phyloP scores from a whole-genome alignment of 768 basidiomycete species.

The Amanita polypyramis region DNA sequence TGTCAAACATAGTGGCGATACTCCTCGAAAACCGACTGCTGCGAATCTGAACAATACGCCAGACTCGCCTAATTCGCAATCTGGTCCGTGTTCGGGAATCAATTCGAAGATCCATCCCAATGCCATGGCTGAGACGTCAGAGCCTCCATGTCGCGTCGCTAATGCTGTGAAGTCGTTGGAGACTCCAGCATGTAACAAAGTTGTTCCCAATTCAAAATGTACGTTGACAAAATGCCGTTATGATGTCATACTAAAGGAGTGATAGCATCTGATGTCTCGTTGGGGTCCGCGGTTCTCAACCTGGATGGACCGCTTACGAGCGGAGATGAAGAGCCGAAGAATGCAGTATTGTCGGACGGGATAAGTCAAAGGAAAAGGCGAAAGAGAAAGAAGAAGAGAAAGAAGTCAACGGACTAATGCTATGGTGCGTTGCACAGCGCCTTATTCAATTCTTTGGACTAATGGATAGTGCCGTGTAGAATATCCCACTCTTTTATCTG shows the following conservation, averaged over 20 bases:
- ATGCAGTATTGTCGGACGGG: conserved; percentile 12
- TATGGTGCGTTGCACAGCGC: neutral
- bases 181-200: neutral
- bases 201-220: neutral
- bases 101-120: neutral
- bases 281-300: conserved; percentile 41
- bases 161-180: neutral
- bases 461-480: no score
- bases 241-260: neutral
- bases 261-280: conserved; percentile 13
- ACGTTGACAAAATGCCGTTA: neutral
- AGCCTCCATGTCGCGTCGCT: neutral
- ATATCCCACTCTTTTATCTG: neutral
- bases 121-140: neutral
- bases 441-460: neutral
- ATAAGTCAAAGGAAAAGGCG: conserved; percentile 37
- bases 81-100: neutral
- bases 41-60: neutral
- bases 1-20: neutral
- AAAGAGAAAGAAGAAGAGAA: conserved; percentile 42
- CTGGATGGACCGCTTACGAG: conserved; percentile 36
- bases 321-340: conserved; percentile 23
- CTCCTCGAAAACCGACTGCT: neutral
- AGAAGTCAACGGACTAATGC: conserved; percentile 8
- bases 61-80: neutral